Percentiles rank a stretch among this genome's conserved stretches.
phyloP scores from a whole-genome alignment of 805 yeast genomes.

The Metschnikowia chrysomelidarum region DNA sequence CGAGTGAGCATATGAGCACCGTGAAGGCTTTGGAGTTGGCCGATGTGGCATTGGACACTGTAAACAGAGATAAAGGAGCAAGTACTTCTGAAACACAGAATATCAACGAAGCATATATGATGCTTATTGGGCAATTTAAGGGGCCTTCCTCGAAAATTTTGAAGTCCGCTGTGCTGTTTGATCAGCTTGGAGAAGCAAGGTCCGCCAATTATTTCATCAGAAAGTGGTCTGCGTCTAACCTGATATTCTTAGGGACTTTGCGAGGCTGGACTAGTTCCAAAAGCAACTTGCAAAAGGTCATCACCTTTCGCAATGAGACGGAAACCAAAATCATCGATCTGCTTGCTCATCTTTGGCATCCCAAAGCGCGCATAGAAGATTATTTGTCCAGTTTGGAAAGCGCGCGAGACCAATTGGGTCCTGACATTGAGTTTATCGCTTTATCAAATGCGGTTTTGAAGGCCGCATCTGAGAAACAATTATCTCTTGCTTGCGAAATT shows the following conservation, averaged over 20 bases:
- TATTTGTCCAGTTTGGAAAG: constrained; percentile 3
- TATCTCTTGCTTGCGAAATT: constrained; percentile 16
- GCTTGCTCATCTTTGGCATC: constrained; percentile 8
- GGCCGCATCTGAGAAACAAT: constrained; percentile 14
- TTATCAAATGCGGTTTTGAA: constrained; percentile 13
- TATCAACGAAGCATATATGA: constrained; percentile 41
- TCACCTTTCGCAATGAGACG: constrained; percentile 1
- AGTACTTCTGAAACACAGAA: constrained; percentile 33
- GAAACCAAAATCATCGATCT: constrained; percentile 5
- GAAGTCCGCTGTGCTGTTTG: constrained; percentile 15
- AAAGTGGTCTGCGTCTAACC: constrained; percentile 2
- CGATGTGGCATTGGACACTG: constrained; percentile 35
- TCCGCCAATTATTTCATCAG: constrained; percentile 4
- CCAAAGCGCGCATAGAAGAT: constrained; percentile 3
- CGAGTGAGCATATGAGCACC: constrained; percentile 26
- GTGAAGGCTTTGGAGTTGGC: constrained; percentile 40
- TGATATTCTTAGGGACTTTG: constrained; percentile 8
- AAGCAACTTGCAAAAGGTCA: constrained; percentile 4
- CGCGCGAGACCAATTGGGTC: neutral
- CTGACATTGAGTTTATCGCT: constrained; percentile 12
- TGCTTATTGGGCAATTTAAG: constrained; percentile 38
- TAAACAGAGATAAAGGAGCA: constrained; percentile 29
- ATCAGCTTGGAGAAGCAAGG: neutral
- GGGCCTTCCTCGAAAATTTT: constrained; percentile 39
- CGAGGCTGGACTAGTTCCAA: constrained; percentile 9